Conservation (phyloP, 495 filamentous ascomycete species). For the Acidiella bohemica region DNA sequence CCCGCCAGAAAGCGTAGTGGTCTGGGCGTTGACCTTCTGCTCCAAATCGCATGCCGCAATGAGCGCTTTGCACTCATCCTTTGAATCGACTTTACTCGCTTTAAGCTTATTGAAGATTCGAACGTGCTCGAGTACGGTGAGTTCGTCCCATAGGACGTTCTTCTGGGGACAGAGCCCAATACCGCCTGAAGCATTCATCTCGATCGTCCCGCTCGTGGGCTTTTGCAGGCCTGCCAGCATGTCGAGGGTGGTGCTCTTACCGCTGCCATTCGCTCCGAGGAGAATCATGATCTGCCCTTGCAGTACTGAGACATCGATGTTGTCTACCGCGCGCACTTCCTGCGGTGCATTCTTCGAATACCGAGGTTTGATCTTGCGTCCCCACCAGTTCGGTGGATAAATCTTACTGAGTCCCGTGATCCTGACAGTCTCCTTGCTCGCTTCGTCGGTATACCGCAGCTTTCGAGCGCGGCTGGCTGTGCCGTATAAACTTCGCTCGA, state of each 20-base stretch:
- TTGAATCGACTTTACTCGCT: constrained; percentile 36
- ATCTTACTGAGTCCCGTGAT: constrained; percentile 58
- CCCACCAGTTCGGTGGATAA: constrained; percentile 52
- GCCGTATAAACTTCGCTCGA: constrained; percentile 65
- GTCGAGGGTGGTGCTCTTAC: constrained; percentile 79
- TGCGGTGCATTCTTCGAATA: constrained; percentile 42
- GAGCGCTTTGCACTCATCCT: constrained; percentile 43
- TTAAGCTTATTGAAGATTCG: constrained; percentile 68
- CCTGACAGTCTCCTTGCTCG: constrained; percentile 33
- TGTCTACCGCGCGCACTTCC: constrained; percentile 58
- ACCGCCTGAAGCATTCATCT: constrained; percentile 54
- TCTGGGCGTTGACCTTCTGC: constrained; percentile 49
- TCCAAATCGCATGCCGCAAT: constrained; percentile 55
- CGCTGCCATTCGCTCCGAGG: constrained; percentile 73
- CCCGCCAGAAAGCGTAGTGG: constrained; percentile 65
- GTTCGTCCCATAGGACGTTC: constrained; percentile 76
- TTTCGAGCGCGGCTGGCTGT: constrained; percentile 50
- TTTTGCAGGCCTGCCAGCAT: constrained; percentile 66
- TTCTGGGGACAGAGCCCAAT: constrained; percentile 68
- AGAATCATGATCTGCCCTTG: constrained; percentile 70
- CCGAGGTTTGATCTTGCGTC: constrained; percentile 28
- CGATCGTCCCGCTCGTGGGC: constrained; percentile 56
- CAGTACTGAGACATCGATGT: constrained; percentile 48
- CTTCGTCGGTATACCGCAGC: constrained; percentile 24
- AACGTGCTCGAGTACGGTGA: constrained; percentile 74